Base-by-base conservation (phyloP, 148 eudicot genomes). In the Chenopodium formosanum region DNA sequence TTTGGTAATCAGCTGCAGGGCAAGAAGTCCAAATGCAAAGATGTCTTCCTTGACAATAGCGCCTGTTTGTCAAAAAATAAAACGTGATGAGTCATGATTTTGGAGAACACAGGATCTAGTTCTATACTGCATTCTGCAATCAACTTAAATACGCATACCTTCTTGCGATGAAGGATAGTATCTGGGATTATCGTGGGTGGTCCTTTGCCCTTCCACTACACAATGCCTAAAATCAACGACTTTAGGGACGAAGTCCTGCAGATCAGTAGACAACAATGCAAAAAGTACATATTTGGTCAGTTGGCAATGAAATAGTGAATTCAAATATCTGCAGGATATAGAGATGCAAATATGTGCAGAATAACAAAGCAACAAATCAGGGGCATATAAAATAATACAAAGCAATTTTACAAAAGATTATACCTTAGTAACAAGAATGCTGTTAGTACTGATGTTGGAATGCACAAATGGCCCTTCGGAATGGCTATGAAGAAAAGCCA, bases 391-490 rank as follows among this genome's bases (percentile, higher is more conserved):
- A 37, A 62, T 47, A 32, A 65, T 17, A 23, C 6, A 67, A 47
- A 68, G 9, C 37, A 60, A 37, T 40, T 68, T 46, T 19, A 31
- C 2, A 13, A 47, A 29, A 70, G 25, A 74, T 7, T 32, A 40
- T 81, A 85, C 87, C 87, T 78, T 34, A 4, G 84, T 85, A 52
- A 85, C 80, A 73, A 85, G 79, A 50, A 85, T 70, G 62, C 77
- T 85, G 79, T 47, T 68, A 1, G 58, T 74, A 67, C 82, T 74
- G 44, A 81, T 74, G 70, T 85, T 85, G 17, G 76, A 82, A 75
- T 85, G 84, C 71, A 82, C 87, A 85, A 85, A 70, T 73, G 87
- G 84, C 22, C 87, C 81, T 47, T 85, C 82, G 2, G 84, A 79
- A 78, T 58, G 87, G 32, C 52, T 75, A 69, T 85, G 87, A 69